These are phyloP conservation scores for Penicillium steckii DNA, from an alignment of 495 filamentous ascomycete genomes.

Conservation along the genomic window DNA sequence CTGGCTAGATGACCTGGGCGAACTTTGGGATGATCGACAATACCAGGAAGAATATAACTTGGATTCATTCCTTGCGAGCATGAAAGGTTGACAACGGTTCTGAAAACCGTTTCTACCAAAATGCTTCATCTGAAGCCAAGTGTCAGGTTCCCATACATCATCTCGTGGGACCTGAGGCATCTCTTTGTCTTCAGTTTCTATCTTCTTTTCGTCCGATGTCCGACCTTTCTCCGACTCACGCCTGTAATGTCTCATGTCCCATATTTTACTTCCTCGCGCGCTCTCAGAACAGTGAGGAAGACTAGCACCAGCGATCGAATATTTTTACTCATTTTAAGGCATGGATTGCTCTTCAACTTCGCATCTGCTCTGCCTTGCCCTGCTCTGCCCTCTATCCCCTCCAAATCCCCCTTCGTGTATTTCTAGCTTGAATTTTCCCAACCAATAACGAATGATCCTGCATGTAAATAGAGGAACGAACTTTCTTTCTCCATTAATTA, in stretches of 20 bases:
- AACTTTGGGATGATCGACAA: conserved; percentile 93
- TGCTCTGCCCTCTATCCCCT: conserved; percentile 2
- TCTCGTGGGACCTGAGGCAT: neutral
- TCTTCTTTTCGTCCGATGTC: neutral
- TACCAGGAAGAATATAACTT: conserved; percentile 97
- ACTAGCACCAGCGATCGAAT: conserved; percentile 12
- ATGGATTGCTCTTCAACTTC: conserved; percentile 1
- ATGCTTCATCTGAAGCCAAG: neutral
- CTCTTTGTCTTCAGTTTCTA: neutral
- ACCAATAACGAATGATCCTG: conserved; percentile 14
- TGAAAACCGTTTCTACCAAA: neutral
- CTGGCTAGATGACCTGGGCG: conserved; percentile 88
- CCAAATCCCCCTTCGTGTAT: conserved; percentile 25
- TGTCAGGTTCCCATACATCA: neutral
- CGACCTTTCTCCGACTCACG: conserved; percentile 7
- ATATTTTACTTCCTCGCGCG: conserved; percentile 3
- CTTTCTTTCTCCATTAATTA: too few species aligned
- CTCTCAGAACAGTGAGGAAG: too few species aligned
- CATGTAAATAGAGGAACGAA: conserved; percentile 28
- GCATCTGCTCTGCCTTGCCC: conserved; percentile 5
- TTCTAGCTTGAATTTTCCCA: conserved; percentile 22
- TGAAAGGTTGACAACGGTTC: conserved; percentile 56
- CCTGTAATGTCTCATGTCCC: conserved; percentile 14
- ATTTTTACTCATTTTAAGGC: conserved; percentile 2
- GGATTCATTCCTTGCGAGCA: conserved; percentile 85